Evolutionary conservation across 805 yeast genomes (phyloP).

Genomic region (Kuraishia capsulata): DNA sequence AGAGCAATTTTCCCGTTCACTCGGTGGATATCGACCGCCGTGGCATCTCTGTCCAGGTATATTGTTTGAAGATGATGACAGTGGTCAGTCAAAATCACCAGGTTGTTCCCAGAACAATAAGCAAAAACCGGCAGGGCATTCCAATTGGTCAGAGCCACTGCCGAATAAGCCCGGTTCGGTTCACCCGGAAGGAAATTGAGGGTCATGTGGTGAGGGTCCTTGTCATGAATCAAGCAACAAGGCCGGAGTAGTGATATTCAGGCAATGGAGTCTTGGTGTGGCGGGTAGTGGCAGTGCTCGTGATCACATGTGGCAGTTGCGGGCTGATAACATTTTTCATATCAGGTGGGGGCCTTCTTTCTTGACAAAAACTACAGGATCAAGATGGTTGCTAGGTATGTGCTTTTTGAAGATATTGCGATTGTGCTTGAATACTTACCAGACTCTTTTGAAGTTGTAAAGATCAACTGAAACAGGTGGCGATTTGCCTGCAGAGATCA

Average conservation of each 20-base stretch:
- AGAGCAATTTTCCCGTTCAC: conserved; percentile 56
- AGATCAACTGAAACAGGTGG: conserved; percentile 92
- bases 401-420: too few relatives aligned
- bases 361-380: too few relatives aligned
- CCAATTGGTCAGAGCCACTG: conserved; percentile 60
- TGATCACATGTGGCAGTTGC: neutral
- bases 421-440: too few relatives aligned
- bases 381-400: too few relatives aligned
- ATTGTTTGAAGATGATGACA: conserved; percentile 63
- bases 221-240: too few relatives aligned
- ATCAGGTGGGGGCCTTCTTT: too few relatives aligned
- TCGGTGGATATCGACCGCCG: conserved; percentile 54
- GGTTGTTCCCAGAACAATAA: conserved; percentile 84
- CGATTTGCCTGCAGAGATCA: conserved; percentile 89
- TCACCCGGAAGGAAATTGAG: conserved; percentile 81
- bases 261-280: too few relatives aligned
- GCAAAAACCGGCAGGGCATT: conserved; percentile 51
- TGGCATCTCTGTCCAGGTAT: conserved; percentile 58
- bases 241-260: too few relatives aligned
- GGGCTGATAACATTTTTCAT: too few relatives aligned
- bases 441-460: too few relatives aligned
- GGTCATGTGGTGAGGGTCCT: neutral
- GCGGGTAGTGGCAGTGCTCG: neutral
- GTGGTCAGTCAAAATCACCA: conserved; percentile 53
- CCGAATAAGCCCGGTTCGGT: conserved; percentile 49